Evolutionary conservation across 129 eudicot species (phyloP), one percentile per base, ranked within the genome.

Genomic region (Tagetes patula): DNA sequence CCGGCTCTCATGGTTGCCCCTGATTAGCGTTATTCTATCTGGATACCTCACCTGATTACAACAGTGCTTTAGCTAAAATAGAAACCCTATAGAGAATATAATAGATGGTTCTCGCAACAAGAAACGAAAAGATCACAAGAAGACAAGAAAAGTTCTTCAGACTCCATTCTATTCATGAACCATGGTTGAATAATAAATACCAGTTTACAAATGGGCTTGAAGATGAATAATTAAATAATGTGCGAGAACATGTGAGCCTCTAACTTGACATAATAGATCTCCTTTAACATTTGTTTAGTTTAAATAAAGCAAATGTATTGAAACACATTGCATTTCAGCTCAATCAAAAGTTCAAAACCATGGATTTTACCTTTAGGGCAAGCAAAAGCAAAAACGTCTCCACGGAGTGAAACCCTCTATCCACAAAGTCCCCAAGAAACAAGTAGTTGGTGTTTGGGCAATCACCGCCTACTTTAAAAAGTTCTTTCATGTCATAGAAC

Each of bases 1-100:
- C n/a, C 98, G 89, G 81, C 98, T 92, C 83, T 92, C 98, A 60
- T 93, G 98, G 87, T 93, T 93, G 50, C 96, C 98, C 77, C 98
- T 84, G 38, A 93, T 89, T 33, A 93, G 88, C 1, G 98, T 93
- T 67, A 93, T 93, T 78, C 98, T 85, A 81, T 89, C 98, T 6
- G 98, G 98, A 81, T 93, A 93, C 70, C 98, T 82, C 69, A 93
- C 98, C 98, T 93, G 85, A 68, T 64, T 77, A 68, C 69, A 65
- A 77, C 27, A 70, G 46, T 56, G 40, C 38, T 65, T 83, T 62
- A 81, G 76, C 66, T 73, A 31, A 47, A 43, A 70, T 40, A 65
- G 40, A 46, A 8, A 54, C 34, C 5, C 1, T 20, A 2, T 10
- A 9, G 20, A 11, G 20, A 13, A 12, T 37, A 47, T 1, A 62